Conservation (phyloP, 2,329 filamentous ascomycete species). For the Mycocentrospora acerina region DNA sequence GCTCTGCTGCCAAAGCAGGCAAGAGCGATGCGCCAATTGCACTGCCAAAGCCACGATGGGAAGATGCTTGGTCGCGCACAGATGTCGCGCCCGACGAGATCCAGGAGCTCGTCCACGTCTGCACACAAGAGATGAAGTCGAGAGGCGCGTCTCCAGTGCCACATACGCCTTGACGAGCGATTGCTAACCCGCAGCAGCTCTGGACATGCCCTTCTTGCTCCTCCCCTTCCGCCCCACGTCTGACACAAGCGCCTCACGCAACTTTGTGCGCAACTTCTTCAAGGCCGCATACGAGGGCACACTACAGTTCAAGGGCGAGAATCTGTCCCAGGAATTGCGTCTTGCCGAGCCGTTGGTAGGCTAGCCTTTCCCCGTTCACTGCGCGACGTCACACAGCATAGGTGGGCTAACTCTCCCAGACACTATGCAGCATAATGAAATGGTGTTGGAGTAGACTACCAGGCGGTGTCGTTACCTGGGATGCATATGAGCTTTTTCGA, state of each 20-base stretch:
- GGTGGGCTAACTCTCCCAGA: conserved; percentile 54
- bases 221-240: conserved; percentile 92
- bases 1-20: conserved; percentile 32
- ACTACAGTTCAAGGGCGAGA: conserved; percentile 62
- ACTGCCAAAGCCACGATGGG: conserved; percentile 75
- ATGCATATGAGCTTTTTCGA: conserved; percentile 94
- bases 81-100: conserved; percentile 88
- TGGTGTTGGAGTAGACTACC: conserved; percentile 97
- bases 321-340: conserved; percentile 79
- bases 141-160: conserved; percentile 65
- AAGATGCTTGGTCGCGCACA: conserved; percentile 81
- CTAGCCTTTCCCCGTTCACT: conserved; percentile 4
- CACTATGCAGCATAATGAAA: conserved; percentile 90
- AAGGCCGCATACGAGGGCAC: conserved; percentile 64
- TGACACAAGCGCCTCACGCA: conserved; percentile 86
- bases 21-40: conserved; percentile 26
- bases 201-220: conserved; percentile 89
- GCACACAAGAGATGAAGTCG: conserved; percentile 88
- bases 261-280: conserved; percentile 92
- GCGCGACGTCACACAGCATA: conserved; percentile 2
- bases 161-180: background rate
- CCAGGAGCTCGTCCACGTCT: conserved; percentile 79
- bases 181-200: conserved; percentile 56
- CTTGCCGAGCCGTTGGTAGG: conserved; percentile 91
- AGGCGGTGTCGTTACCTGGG: conserved; percentile 93